These are phyloP conservation scores for Fusarium sp. DNA, from an alignment of 2,329 filamentous ascomycete species.

Conservation along the genomic window DNA sequence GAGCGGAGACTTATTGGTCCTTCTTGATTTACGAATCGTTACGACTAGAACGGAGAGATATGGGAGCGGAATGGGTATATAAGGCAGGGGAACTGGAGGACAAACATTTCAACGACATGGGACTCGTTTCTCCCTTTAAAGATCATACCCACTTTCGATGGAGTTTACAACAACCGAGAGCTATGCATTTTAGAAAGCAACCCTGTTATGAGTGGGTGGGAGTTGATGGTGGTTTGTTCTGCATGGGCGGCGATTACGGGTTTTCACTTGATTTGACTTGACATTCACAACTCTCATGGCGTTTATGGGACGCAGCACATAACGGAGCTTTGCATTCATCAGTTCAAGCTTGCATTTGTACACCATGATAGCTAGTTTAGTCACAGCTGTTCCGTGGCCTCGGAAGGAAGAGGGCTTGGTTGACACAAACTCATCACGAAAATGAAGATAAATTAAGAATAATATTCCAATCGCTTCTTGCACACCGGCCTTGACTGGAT, in stretches of 20 bases:
- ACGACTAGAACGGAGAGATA: constrained; percentile 5
- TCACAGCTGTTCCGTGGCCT: background rate
- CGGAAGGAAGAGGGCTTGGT: constrained; percentile 4
- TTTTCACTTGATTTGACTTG: constrained; percentile 27
- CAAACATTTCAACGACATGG: constrained; percentile 38
- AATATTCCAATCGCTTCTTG: constrained; percentile 5
- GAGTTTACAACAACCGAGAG: constrained; percentile 25
- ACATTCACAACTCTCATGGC: constrained; percentile 19
- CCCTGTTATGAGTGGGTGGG: constrained; percentile 25
- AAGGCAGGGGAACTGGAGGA: constrained; percentile 17
- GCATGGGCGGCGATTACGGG: constrained; percentile 36
- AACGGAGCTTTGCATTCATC: constrained; percentile 27
- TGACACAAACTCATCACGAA: constrained; percentile 28
- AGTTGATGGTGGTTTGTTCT: constrained; percentile 40
- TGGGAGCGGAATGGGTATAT: constrained; percentile 11
- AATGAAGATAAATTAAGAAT: constrained; percentile 16
- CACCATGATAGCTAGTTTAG: constrained; percentile 9
- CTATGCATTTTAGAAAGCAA: constrained; percentile 18
- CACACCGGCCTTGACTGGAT: constrained; percentile 15
- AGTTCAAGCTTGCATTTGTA: constrained; percentile 16
- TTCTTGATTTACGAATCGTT: constrained; percentile 16
- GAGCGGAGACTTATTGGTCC: constrained; percentile 16
- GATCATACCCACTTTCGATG: constrained; percentile 27
- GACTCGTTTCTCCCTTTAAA: constrained; percentile 18
- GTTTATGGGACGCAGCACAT: constrained; percentile 24